phyloP scores from a whole-genome alignment of 768 basidiomycete species.

The Mycena chlorophos region DNA sequence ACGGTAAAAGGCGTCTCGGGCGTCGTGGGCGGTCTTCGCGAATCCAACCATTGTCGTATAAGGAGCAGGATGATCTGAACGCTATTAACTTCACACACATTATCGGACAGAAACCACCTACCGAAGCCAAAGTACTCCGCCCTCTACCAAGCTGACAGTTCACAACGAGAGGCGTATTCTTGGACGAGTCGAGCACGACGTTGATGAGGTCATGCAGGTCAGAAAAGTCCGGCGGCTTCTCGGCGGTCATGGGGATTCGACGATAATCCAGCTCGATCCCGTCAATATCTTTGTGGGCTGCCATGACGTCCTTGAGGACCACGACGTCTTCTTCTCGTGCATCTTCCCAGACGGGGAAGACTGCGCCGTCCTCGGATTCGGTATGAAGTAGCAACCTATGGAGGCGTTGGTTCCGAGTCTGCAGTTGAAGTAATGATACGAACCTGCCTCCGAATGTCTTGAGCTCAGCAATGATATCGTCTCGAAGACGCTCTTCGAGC shows the following conservation, averaged over 20 bases:
- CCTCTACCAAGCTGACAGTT: slow-evolving; percentile 96
- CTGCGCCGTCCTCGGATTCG: slow-evolving; percentile 82
- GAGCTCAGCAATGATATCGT: slow-evolving; percentile 85
- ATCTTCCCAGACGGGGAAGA: slow-evolving; percentile 95
- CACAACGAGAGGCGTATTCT: slow-evolving; percentile 80
- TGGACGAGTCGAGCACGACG: slow-evolving; percentile 68
- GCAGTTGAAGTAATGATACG: slow-evolving; percentile 17
- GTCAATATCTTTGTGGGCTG: slow-evolving; percentile 42
- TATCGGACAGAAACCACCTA: slow-evolving; percentile 32
- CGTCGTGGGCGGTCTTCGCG: slow-evolving; percentile 36
- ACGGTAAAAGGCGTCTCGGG: slow-evolving; percentile 35
- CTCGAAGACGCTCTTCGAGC: slow-evolving; percentile 84
- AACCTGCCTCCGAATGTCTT: slow-evolving; percentile 81
- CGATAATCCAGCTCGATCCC: slow-evolving; percentile 73
- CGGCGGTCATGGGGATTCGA: slow-evolving; percentile 92
- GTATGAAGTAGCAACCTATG: slow-evolving; percentile 82
- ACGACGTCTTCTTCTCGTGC: slow-evolving; percentile 67
- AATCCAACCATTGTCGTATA: slow-evolving; percentile 79
- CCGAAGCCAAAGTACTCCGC: slow-evolving; percentile 87
- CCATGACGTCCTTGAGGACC: slow-evolving; percentile 89
- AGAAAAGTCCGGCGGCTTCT: slow-evolving; percentile 73
- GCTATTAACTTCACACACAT: background rate
- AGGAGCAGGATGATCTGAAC: slow-evolving; percentile 74
- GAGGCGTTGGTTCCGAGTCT: background rate
- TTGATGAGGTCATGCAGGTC: slow-evolving; percentile 79